These are phyloP conservation scores for Elaeagnus macrophylla DNA, from an alignment of 306 rosid species.

Conservation along the genomic window DNA sequence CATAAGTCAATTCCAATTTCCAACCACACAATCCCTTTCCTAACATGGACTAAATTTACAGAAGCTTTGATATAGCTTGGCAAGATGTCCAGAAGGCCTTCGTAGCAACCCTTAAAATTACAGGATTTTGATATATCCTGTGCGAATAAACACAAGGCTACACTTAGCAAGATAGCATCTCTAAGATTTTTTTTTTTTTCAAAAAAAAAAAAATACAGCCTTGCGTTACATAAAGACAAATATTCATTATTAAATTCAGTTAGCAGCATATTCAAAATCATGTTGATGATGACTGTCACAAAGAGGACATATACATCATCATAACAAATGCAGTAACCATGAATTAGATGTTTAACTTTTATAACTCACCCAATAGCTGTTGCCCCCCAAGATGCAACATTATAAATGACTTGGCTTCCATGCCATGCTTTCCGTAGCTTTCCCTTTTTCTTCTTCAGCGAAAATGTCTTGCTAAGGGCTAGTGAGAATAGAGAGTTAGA, in stretches of 20 bases:
- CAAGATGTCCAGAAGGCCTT: slow-evolving; percentile 89
- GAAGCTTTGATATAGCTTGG: slow-evolving; percentile 84
- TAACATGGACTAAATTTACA: slow-evolving; percentile 30
- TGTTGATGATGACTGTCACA: no score
- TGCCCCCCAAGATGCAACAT: slow-evolving; percentile 97
- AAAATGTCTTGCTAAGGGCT: slow-evolving; percentile 95
- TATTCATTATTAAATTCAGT: no score
- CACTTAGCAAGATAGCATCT: no score
- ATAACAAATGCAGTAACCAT: not conserved
- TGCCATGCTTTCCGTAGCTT: slow-evolving; percentile 95
- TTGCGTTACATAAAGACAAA: no score
- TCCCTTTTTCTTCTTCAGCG: slow-evolving; percentile 79
- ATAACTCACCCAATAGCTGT: slow-evolving; percentile 81
- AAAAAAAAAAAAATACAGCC: no score
- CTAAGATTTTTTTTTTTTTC: no score
- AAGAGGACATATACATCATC: not conserved
- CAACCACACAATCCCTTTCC: slow-evolving; percentile 8
- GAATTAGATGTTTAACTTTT: not conserved
- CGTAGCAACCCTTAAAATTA: slow-evolving; percentile 58
- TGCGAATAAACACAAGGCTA: not conserved
- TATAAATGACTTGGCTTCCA: slow-evolving; percentile 92
- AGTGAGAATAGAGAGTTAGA: slow-evolving; percentile 26
- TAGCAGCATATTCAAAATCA: no score
- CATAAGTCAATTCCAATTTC: slow-evolving; percentile 8
- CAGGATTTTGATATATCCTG: slow-evolving; percentile 96